Conservation (phyloP, 2,329 filamentous ascomycete genomes). For the Penicillium decumbens region DNA sequence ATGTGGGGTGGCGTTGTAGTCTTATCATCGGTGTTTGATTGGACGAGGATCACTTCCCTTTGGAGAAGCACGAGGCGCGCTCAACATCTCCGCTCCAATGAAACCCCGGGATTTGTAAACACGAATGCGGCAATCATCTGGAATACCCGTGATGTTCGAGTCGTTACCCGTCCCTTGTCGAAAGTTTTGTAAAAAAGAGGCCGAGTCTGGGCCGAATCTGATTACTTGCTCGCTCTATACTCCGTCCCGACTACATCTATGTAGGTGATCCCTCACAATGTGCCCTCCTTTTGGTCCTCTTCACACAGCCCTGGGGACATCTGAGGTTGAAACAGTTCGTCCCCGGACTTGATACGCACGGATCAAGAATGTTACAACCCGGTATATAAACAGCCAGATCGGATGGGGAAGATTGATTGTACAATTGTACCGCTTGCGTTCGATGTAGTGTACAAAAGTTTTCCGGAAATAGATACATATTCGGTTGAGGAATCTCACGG, state of each 20-base stretch:
- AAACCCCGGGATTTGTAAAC: not conserved
- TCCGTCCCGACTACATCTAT: too few species aligned
- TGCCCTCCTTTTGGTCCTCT: too few species aligned
- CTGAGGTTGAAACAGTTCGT: not conserved
- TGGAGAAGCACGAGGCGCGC: not conserved
- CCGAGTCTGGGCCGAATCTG: too few species aligned
- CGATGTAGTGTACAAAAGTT: not conserved
- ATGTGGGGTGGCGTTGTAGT: constrained; percentile 12
- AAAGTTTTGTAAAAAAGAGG: too few species aligned
- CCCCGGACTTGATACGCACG: not conserved
- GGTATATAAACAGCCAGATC: not conserved
- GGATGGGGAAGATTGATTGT: constrained; percentile 3
- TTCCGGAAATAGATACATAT: not conserved
- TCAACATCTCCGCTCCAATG: constrained; percentile 1
- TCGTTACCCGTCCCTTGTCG: not conserved
- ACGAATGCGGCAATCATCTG: constrained; percentile 8
- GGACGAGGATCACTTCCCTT: not conserved
- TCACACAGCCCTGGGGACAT: too few species aligned
- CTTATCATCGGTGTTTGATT: constrained; percentile 19
- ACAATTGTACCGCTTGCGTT: not conserved
- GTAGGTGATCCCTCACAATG: too few species aligned
- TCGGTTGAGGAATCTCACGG: not conserved
- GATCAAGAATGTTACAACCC: constrained; percentile 2
- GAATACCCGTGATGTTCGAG: constrained; percentile 4
- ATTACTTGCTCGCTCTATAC: not conserved